Percentiles rank a stretch among this genome's conserved stretches.
Evolutionary conservation across 2,329 filamentous ascomycete species (phyloP).

Genomic region (Stagonosporopsis cucurbitacearum): DNA sequence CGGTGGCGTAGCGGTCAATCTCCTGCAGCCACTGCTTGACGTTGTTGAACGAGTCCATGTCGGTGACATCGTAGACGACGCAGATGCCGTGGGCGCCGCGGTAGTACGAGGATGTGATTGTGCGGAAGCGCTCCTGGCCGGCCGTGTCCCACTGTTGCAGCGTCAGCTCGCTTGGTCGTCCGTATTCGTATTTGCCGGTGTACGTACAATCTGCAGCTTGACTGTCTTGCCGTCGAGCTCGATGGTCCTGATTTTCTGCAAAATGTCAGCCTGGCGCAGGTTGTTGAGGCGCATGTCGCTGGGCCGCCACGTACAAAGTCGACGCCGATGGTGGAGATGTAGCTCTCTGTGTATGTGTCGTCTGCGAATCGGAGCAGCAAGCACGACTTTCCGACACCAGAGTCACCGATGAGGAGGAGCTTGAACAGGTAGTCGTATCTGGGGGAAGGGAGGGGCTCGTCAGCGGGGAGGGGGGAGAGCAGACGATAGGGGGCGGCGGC

Average conservation of each 20-base stretch:
- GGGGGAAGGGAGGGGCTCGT: conserved; percentile 28
- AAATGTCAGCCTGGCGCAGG: conserved; percentile 32
- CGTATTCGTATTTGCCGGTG: not conserved
- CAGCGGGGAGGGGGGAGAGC: conserved; percentile 32
- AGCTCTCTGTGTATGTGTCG: conserved; percentile 94
- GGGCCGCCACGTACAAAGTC: conserved; percentile 68
- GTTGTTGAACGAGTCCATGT: conserved; percentile 99
- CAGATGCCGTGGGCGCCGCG: conserved; percentile 98
- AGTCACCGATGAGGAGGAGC: conserved; percentile 99
- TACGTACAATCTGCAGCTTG: conserved; percentile 87
- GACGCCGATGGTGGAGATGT: conserved; percentile 99
- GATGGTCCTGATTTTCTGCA: conserved; percentile 98
- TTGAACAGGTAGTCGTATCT: conserved; percentile 99
- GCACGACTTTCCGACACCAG: conserved; percentile 99
- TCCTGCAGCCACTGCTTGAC: conserved; percentile 99
- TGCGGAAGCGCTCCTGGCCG: conserved; percentile 98
- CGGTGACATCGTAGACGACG: conserved; percentile 99
- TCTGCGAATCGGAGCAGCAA: conserved; percentile 94
- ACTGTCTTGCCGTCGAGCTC: conserved; percentile 99
- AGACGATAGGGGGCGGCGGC: conserved; percentile 9
- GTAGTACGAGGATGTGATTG: conserved; percentile 99
- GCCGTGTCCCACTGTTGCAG: conserved; percentile 90
- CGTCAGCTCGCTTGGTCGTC: conserved; percentile 27
- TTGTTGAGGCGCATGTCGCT: conserved; percentile 35
- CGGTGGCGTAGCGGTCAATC: conserved; percentile 98